Evolutionary conservation across 495 filamentous ascomycete genomes (phyloP).

Genomic region (Aspergillus carlsbadensis): DNA sequence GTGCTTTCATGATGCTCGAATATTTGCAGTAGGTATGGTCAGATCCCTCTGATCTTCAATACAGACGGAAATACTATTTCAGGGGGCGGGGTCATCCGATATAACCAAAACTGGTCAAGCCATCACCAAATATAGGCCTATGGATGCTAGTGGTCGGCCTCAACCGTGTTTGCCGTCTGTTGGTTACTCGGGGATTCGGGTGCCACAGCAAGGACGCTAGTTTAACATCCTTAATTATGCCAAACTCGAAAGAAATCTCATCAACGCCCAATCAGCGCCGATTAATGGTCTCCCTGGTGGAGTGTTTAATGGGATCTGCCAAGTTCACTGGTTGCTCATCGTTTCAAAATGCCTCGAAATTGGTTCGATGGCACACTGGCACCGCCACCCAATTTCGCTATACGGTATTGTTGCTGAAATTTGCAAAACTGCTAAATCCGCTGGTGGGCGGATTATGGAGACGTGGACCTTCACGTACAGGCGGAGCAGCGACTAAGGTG

Average conservation of each 20-base stretch:
- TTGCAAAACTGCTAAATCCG: not conserved
- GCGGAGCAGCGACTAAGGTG: conserved; percentile 5
- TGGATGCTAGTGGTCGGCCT: not conserved
- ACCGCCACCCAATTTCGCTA: conserved; percentile 2
- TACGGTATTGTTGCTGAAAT: conserved; percentile 1
- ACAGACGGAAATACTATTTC: conserved; percentile 18
- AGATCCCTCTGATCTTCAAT: not conserved
- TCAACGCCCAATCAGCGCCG: not conserved
- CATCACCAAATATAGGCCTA: conserved; percentile 24
- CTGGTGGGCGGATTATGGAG: not conserved
- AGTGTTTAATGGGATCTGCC: not conserved
- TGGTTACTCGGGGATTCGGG: conserved; percentile 12
- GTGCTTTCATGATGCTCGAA: too few species aligned
- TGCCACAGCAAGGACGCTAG: conserved; percentile 12
- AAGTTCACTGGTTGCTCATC: conserved; percentile 8
- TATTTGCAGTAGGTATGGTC: not conserved
- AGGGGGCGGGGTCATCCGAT: conserved; percentile 19
- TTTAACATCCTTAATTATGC: conserved; percentile 20
- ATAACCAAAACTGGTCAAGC: conserved; percentile 3
- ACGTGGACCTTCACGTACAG: not conserved
- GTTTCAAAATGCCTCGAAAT: conserved; percentile 17
- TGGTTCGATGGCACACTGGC: not conserved
- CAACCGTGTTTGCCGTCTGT: conserved; percentile 22
- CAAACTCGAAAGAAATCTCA: conserved; percentile 7
- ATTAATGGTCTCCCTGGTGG: not conserved